Evolutionary conservation across 1,139 yeast species (phyloP).

Genomic region (Zygotorulaspora mrakii): DNA sequence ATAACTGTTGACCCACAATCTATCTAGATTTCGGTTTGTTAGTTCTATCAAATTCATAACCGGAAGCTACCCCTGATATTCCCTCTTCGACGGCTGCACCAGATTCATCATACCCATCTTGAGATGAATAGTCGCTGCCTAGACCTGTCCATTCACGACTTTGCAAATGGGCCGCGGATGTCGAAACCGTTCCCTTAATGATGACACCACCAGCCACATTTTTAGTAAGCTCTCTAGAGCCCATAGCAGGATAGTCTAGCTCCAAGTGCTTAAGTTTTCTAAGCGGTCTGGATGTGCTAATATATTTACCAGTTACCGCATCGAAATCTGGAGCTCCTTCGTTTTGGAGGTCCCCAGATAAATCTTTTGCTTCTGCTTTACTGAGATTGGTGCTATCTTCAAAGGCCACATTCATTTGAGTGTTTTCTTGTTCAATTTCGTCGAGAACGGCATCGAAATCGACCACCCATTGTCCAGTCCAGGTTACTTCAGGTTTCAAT

Average conservation of each 20-base stretch:
- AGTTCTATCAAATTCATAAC: constrained; percentile 45
- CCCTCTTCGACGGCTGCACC: constrained; percentile 84
- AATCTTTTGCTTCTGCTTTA: too few relatives aligned
- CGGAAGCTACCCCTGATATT: constrained; percentile 82
- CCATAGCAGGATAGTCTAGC: constrained; percentile 42
- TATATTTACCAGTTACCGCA: constrained; percentile 77
- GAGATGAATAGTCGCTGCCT: constrained; percentile 69
- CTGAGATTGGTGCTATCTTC: too few relatives aligned
- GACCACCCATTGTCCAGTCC: constrained; percentile 94
- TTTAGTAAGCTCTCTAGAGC: constrained; percentile 48
- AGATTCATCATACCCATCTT: constrained; percentile 45
- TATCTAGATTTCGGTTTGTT: constrained; percentile 1
- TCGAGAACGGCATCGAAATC: constrained; percentile 53
- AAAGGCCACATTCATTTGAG: too few relatives aligned
- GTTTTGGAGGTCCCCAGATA: constrained; percentile 41
- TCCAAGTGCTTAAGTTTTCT: constrained; percentile 63
- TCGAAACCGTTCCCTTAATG: constrained; percentile 76
- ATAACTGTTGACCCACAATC: background rate
- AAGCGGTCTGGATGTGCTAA: constrained; percentile 69
- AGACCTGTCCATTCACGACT: constrained; percentile 82
- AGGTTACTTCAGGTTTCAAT: constrained; percentile 63
- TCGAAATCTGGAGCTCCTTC: constrained; percentile 81
- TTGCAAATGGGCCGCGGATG: constrained; percentile 78
- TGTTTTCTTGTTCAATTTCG: constrained; percentile 29
- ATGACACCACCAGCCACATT: constrained; percentile 47